These are phyloP conservation scores for Colletotrichum eremochloae DNA, from an alignment of 2,329 filamentous ascomycete genomes.

Conservation along the genomic window DNA sequence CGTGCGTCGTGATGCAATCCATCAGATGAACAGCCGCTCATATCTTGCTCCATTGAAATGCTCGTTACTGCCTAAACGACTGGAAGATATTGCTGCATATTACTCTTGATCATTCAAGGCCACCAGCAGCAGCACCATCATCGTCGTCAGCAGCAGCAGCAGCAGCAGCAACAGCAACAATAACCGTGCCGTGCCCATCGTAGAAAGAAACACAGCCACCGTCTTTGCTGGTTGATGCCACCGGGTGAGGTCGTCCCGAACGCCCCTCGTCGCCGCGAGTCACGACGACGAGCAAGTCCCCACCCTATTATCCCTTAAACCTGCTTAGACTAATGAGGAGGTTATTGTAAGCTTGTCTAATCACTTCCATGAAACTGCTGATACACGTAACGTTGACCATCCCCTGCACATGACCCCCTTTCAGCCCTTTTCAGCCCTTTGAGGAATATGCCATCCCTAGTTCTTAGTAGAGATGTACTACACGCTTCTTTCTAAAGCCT, in stretches of 20 bases:
- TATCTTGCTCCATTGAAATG: neutral
- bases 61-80: neutral
- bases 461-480: neutral
- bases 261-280: neutral
- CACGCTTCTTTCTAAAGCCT: neutral
- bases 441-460: no score
- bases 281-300: no score
- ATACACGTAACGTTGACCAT: neutral
- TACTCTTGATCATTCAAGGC: no score
- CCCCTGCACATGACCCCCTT: neutral
- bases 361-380: neutral
- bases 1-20: neutral
- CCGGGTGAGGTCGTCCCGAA: neutral
- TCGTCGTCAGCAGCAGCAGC: no score
- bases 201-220: neutral
- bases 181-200: neutral
- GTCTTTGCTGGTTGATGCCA: no score
- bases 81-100: neutral
- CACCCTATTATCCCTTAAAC: no score
- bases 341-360: no score
- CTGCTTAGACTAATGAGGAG: no score
- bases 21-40: neutral
- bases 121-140: no score
- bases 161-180: no score
- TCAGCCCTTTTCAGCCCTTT: neutral